Percentiles rank a stretch among this genome's conserved stretches.
phyloP scores from a whole-genome alignment of 306 rosid species.

The Prunus campanulata region DNA sequence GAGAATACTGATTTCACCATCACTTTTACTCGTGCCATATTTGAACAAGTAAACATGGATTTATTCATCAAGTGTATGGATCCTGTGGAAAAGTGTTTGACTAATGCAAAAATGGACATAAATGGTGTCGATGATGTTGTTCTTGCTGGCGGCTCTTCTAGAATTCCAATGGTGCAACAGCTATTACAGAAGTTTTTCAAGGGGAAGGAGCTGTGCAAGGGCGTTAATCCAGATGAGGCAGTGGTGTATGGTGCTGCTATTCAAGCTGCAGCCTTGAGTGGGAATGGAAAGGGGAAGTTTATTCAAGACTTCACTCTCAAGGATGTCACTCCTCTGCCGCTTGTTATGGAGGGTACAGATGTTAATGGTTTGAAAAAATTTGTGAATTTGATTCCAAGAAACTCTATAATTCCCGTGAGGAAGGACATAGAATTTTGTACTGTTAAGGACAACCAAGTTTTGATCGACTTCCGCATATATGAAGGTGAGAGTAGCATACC shows the following conservation, averaged over 20 bases:
- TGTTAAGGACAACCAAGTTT: neutral
- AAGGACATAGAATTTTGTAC: accelerated
- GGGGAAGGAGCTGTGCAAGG: conserved; percentile 3
- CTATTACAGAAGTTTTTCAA: neutral
- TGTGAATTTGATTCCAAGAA: neutral
- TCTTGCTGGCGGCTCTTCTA: neutral
- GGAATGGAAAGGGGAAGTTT: neutral
- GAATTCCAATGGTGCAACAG: neutral
- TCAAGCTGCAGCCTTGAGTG: neutral
- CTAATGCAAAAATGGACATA: neutral
- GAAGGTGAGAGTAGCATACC: neutral
- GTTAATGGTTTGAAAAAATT: neutral
- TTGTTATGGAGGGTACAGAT: neutral
- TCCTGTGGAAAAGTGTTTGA: neutral
- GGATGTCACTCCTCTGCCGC: neutral
- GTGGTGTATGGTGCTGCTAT: neutral
- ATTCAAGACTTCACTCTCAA: neutral
- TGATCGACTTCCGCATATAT: neutral
- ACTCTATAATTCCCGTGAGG: neutral
- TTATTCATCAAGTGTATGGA: neutral
- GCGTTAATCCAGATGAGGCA: neutral
- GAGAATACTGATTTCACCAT: neutral
- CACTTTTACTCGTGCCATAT: neutral
- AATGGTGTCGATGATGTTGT: neutral
- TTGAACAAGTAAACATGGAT: neutral